Percentiles rank a stretch among this genome's conserved stretches.
Conservation (phyloP, 2,329 filamentous ascomycete genomes). For the Tolypocladium album region DNA sequence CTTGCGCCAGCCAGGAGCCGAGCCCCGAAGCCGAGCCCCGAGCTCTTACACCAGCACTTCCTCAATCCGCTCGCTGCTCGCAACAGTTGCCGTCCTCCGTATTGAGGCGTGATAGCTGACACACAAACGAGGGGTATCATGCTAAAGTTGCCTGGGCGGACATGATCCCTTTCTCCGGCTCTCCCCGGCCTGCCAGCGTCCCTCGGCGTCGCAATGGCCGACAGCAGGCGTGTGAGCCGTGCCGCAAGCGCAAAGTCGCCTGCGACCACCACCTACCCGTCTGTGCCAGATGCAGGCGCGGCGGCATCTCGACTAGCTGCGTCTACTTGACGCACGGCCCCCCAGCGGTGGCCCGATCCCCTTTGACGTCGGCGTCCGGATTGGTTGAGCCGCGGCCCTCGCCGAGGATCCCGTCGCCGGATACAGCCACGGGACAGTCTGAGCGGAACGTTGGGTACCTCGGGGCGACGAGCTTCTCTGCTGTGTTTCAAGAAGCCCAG, state of each 20-base stretch:
- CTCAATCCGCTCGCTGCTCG: background rate
- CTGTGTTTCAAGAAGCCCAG: background rate
- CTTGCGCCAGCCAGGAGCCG: background rate
- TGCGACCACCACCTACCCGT: slow-evolving; percentile 30
- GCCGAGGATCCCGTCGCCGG: background rate
- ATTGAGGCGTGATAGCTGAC: background rate
- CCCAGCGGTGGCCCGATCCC: background rate
- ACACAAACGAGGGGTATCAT: too few species aligned
- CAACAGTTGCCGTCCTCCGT: background rate
- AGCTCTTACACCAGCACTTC: background rate
- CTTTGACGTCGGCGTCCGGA: background rate
- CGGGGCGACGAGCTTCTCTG: background rate
- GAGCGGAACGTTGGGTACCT: background rate
- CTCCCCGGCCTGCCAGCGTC: background rate
- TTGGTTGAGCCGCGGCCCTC: background rate
- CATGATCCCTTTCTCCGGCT: background rate
- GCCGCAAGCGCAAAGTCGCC: slow-evolving; percentile 29
- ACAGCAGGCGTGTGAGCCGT: slow-evolving; percentile 22
- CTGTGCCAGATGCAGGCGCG: slow-evolving; percentile 26
- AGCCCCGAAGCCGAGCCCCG: slow-evolving; percentile 2
- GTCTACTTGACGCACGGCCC: slow-evolving; percentile 17
- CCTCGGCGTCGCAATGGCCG: slow-evolving; percentile 16
- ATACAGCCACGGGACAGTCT: background rate
- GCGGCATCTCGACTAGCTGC: slow-evolving; percentile 20
- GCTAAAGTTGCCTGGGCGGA: background rate